Percentiles rank a stretch among this genome's conserved stretches.
These are phyloP conservation scores for Hypoxylon sp. DNA, from an alignment of 2,329 filamentous ascomycete species.

Conservation along the genomic window DNA sequence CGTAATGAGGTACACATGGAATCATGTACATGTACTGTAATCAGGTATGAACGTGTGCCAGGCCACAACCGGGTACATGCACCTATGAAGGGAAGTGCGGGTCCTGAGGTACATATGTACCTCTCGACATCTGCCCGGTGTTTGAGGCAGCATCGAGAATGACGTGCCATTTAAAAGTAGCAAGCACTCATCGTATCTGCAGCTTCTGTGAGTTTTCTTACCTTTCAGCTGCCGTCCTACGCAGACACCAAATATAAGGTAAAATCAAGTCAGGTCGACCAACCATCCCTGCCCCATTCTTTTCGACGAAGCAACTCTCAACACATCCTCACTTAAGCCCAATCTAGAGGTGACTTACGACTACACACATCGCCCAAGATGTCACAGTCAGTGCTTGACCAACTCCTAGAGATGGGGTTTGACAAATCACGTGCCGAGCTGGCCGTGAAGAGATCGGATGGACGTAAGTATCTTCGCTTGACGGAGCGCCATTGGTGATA, in stretches of 20 bases:
- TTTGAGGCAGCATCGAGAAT: slow-evolving; percentile 46
- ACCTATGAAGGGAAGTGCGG: neutral
- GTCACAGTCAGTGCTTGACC: slow-evolving; percentile 72
- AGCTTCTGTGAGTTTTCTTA: slow-evolving; percentile 11
- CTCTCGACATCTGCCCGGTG: slow-evolving; percentile 1
- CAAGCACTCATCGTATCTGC: slow-evolving; percentile 14
- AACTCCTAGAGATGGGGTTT: slow-evolving; percentile 82
- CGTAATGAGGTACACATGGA: neutral
- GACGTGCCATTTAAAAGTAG: slow-evolving; percentile 46
- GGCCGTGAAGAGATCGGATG: slow-evolving; percentile 86
- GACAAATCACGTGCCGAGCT: slow-evolving; percentile 85
- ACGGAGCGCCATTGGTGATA: slow-evolving; percentile 7
- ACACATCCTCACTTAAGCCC: slow-evolving; percentile 39
- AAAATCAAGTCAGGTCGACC: slow-evolving; percentile 2
- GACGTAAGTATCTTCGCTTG: slow-evolving; percentile 69
- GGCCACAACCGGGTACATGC: neutral
- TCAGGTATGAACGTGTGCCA: neutral
- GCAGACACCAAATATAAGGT: slow-evolving; percentile 9
- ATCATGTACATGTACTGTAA: neutral
- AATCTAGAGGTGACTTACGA: slow-evolving; percentile 27
- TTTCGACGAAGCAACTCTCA: slow-evolving; percentile 33
- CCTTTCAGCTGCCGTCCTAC: slow-evolving; percentile 15
- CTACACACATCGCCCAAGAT: slow-evolving; percentile 58
- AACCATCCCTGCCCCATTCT: slow-evolving; percentile 26
- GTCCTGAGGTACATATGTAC: slow-evolving; percentile 11